Evolutionary conservation across 2,329 filamentous ascomycete species (phyloP).

Genomic region (Daldinia eschscholtzii): DNA sequence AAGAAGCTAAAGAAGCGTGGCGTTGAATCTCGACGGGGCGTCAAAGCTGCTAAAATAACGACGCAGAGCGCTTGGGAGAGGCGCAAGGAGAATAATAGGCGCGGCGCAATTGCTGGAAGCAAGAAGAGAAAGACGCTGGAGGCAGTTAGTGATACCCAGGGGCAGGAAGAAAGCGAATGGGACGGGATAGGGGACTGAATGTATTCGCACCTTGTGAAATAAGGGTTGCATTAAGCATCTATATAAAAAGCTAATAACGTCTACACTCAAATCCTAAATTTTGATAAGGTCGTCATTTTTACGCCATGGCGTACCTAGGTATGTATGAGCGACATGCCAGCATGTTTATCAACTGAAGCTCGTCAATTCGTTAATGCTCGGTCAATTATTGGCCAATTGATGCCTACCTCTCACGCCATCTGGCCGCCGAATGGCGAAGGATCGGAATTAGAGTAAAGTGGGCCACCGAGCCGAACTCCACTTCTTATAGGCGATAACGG

Average conservation of each 20-base stretch:
- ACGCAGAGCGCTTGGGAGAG: slow-evolving; percentile 84
- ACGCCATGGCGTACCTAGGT: no score
- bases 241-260: neutral
- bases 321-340: no score
- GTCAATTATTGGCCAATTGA: slow-evolving; percentile 6
- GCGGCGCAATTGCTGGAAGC: slow-evolving; percentile 72
- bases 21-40: slow-evolving; percentile 71
- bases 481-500: slow-evolving; percentile 10
- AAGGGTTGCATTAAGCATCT: neutral
- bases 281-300: neutral
- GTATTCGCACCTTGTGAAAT: slow-evolving; percentile 2
- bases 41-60: slow-evolving; percentile 77
- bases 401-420: slow-evolving; percentile 8
- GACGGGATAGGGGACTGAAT: slow-evolving; percentile 62
- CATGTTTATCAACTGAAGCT: no score
- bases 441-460: slow-evolving; percentile 2
- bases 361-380: neutral
- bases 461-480: slow-evolving; percentile 29
- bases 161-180: slow-evolving; percentile 58
- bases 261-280: neutral
- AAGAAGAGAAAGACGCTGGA: slow-evolving; percentile 64
- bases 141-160: slow-evolving; percentile 47
- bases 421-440: slow-evolving; percentile 29
- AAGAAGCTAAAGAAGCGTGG: slow-evolving; percentile 85
- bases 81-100: slow-evolving; percentile 74